These are phyloP conservation scores for Umbilicaria muhlenbergii DNA, from an alignment of 495 filamentous ascomycete genomes.

Conservation along the genomic window DNA sequence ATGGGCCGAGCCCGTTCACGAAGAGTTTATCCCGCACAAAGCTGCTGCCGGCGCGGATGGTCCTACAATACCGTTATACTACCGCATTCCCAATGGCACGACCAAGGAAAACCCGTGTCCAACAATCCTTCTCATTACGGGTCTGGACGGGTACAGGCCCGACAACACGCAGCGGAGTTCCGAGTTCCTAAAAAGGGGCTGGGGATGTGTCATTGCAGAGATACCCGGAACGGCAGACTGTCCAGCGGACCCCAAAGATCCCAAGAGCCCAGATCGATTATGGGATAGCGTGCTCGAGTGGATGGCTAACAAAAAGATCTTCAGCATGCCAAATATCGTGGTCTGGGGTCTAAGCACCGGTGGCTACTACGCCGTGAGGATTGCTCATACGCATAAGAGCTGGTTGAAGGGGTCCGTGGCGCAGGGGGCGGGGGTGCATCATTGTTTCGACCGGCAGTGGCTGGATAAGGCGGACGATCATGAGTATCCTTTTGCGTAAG, in stretches of 20 bases:
- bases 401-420: conserved; percentile 45
- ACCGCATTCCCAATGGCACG: conserved; percentile 38
- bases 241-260: conserved; percentile 44
- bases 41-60: conserved; percentile 32
- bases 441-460: conserved; percentile 53
- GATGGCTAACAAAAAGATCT: conserved; percentile 37
- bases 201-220: conserved; percentile 48
- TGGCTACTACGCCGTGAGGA: conserved; percentile 61
- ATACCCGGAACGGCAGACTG: conserved; percentile 72
- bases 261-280: conserved; percentile 33
- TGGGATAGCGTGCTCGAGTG: conserved; percentile 48
- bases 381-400: conserved; percentile 53
- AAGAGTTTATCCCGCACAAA: conserved; percentile 45
- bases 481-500: conserved; percentile 62
- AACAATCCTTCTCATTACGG: conserved; percentile 53
- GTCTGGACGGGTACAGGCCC: conserved; percentile 64
- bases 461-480: conserved; percentile 49
- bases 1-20: conserved; percentile 39
- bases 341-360: conserved; percentile 63
- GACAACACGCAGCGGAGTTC: conserved; percentile 61
- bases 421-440: conserved; percentile 56
- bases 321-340: conserved; percentile 46
- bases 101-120: conserved; percentile 30
- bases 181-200: conserved; percentile 45
- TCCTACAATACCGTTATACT: conserved; percentile 45